Evolutionary conservation across 257 asterid genomes (phyloP).

Genomic region (Eustoma russellianum): DNA sequence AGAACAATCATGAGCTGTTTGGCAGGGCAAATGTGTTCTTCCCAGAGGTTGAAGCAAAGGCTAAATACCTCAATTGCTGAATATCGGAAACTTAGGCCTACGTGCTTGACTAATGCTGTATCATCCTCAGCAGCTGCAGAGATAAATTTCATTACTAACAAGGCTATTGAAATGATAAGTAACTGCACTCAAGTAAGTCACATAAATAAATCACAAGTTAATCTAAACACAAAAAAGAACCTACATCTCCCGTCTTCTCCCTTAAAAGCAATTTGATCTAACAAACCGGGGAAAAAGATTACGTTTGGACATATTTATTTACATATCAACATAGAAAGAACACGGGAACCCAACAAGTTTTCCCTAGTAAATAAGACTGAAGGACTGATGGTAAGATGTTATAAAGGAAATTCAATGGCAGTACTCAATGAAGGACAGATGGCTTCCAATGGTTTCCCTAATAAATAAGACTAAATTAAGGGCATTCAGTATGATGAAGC

Average conservation of each 20-base stretch:
- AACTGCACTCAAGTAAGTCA: no score
- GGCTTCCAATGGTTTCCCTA: no score
- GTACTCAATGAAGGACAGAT: no score
- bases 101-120: slow-evolving; percentile 55
- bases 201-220: not conserved
- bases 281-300: not conserved
- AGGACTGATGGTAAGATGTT: no score
- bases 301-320: no score
- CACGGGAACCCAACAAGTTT: no score
- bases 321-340: no score
- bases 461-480: no score
- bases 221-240: not conserved
- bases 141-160: slow-evolving; percentile 3
- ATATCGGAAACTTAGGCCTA: slow-evolving; percentile 85
- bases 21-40: not conserved
- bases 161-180: not conserved
- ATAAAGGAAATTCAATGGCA: no score
- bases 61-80: slow-evolving; percentile 54
- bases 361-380: no score
- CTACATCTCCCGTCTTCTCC: not conserved
- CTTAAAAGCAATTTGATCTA: not conserved
- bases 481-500: no score
- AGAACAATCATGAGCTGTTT: not conserved
- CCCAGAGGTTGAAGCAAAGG: not conserved
- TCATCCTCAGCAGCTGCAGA: slow-evolving; percentile 83